phyloP scores from a whole-genome alignment of 2,329 filamentous ascomycete genomes.

The Aspergillus carbonarius region DNA sequence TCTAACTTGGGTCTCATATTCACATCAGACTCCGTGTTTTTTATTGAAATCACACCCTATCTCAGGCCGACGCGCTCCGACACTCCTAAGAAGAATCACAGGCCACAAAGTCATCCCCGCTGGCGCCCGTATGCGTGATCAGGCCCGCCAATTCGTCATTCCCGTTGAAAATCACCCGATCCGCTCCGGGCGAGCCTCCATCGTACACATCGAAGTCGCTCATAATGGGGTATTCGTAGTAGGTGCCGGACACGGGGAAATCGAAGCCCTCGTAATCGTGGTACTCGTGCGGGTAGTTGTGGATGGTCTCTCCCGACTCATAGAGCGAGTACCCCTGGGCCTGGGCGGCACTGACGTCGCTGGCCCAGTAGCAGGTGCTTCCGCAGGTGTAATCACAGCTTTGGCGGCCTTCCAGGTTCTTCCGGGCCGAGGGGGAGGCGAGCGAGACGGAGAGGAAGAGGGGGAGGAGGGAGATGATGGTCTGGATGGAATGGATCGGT shows the following conservation, averaged over 20 bases:
- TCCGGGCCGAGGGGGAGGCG: constrained; percentile 23
- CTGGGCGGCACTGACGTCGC: constrained; percentile 52
- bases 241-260: constrained; percentile 58
- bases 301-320: constrained; percentile 34
- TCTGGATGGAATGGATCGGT: constrained; percentile 3
- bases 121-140: constrained; percentile 70
- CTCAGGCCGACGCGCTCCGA: not conserved
- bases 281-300: constrained; percentile 59
- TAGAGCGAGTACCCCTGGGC: constrained; percentile 55
- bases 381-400: constrained; percentile 56
- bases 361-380: constrained; percentile 51
- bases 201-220: constrained; percentile 50
- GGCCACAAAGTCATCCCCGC: constrained; percentile 66
- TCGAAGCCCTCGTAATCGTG: constrained; percentile 64
- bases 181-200: constrained; percentile 64
- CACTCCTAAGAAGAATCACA: constrained; percentile 38
- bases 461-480: constrained; percentile 7
- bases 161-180: constrained; percentile 65
- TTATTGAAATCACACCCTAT: not conserved
- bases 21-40: not conserved
- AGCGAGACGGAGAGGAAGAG: constrained; percentile 25
- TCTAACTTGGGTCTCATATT: not conserved
- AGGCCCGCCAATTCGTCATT: constrained; percentile 58
- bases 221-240: constrained; percentile 64
- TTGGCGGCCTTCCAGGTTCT: constrained; percentile 34